These are phyloP conservation scores for Wickerhamiella azymoides DNA, from an alignment of 805 yeast species.

Conservation along the genomic window DNA sequence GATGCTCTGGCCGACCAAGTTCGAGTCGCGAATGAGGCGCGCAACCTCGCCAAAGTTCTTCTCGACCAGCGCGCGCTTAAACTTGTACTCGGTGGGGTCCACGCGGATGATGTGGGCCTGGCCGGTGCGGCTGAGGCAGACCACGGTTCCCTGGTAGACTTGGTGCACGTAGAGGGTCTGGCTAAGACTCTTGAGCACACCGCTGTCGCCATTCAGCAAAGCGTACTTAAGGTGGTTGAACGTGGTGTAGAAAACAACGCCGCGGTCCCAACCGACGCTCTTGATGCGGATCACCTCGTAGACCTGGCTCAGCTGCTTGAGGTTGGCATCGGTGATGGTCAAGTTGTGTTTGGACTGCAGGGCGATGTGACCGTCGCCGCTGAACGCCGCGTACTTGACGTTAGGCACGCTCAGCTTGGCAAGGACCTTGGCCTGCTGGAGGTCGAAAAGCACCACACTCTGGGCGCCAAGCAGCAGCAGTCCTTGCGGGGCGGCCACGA, in stretches of 20 bases:
- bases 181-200: conserved; percentile 84
- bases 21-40: conserved; percentile 74
- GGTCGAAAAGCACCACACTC: conserved; percentile 72
- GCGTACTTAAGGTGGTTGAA: conserved; percentile 92
- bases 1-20: conserved; percentile 92
- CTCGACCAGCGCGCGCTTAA: conserved; percentile 83
- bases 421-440: conserved; percentile 75
- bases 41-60: conserved; percentile 85
- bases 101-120: conserved; percentile 63
- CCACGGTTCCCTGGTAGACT: conserved; percentile 54
- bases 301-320: conserved; percentile 67
- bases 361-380: conserved; percentile 77
- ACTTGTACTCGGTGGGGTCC: conserved; percentile 95
- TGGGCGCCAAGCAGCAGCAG: conserved; percentile 60
- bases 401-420: conserved; percentile 50
- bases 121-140: conserved; percentile 74
- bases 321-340: conserved; percentile 67
- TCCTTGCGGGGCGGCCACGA: conserved; percentile 59
- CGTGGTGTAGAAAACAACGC: conserved; percentile 84
- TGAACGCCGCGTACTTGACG: conserved; percentile 83
- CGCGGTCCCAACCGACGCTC: conserved; percentile 93
- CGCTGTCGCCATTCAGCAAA: conserved; percentile 84
- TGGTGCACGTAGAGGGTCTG: conserved; percentile 71
- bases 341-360: conserved; percentile 83
- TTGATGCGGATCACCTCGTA: conserved; percentile 95